Percentiles rank a stretch among this genome's conserved stretches.
Conservation (phyloP, 768 basidiomycete genomes). For the Trametes gibbosa region DNA sequence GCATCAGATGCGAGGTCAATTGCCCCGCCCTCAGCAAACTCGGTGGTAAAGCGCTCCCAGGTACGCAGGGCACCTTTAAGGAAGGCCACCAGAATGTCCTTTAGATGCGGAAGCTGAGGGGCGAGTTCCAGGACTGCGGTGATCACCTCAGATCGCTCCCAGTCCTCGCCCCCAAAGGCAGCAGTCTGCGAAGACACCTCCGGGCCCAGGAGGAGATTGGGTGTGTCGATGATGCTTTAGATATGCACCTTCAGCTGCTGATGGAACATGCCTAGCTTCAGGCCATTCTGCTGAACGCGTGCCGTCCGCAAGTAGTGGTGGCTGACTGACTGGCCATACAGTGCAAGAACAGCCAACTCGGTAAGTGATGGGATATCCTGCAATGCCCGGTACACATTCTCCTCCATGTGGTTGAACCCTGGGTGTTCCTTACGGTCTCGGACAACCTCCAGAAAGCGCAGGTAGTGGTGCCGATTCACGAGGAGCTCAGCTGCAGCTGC, state of each 20-base stretch:
- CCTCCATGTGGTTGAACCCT: slow-evolving; percentile 35
- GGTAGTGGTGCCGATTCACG: slow-evolving; percentile 22
- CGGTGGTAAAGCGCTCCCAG: neutral
- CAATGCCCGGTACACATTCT: slow-evolving; percentile 17
- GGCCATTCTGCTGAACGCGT: neutral
- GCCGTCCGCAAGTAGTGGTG: slow-evolving; percentile 10
- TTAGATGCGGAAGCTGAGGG: neutral
- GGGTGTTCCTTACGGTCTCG: slow-evolving; percentile 27
- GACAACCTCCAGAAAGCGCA: slow-evolving; percentile 27
- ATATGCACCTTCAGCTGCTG: neutral
- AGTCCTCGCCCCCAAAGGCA: neutral
- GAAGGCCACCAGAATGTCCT: neutral
- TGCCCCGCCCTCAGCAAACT: neutral
- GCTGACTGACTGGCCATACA: slow-evolving; percentile 7
- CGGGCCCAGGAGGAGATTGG: neutral
- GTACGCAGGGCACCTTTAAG: neutral
- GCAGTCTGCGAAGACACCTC: neutral
- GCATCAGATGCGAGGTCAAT: neutral
- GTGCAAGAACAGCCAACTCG: slow-evolving; percentile 17
- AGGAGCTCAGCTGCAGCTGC: slow-evolving; percentile 30
- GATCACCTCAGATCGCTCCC: neutral
- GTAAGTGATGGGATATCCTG: slow-evolving; percentile 18
- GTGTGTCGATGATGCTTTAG: neutral
- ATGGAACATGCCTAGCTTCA: neutral
- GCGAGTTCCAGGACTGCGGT: neutral